phyloP scores from a whole-genome alignment of 345 rosid species.

The Murraya koenigii region DNA sequence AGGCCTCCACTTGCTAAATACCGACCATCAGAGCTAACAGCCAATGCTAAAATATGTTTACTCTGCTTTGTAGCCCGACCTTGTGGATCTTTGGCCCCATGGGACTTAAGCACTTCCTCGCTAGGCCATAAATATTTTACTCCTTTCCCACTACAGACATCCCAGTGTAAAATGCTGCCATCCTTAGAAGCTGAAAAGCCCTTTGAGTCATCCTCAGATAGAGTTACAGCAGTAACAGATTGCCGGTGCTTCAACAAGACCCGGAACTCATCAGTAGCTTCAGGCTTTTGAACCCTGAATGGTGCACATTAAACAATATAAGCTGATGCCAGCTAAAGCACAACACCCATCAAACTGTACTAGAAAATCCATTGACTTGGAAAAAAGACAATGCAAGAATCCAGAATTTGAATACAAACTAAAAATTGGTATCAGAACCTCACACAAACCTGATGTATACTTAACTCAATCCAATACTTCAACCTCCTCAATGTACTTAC shows the following conservation, averaged over 20 bases:
- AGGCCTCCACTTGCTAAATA: constrained; percentile 93
- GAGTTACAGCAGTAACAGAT: constrained; percentile 77
- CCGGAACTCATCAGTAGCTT: constrained; percentile 44
- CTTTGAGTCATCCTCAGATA: constrained; percentile 78
- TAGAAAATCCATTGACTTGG: not conserved
- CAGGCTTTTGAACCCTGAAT: constrained; percentile 72
- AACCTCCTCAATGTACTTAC: not conserved
- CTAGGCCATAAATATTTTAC: constrained; percentile 79
- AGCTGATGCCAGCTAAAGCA: constrained; percentile 6
- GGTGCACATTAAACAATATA: constrained; percentile 10
- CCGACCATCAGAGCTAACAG: constrained; percentile 88
- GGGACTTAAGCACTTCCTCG: constrained; percentile 59
- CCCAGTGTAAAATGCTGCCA: constrained; percentile 84
- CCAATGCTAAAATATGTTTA: constrained; percentile 71
- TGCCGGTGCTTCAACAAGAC: constrained; percentile 64
- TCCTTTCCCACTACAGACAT: constrained; percentile 63
- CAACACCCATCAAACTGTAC: not conserved
- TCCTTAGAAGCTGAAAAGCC: constrained; percentile 97
- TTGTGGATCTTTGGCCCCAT: constrained; percentile 73
- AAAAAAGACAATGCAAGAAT: not conserved
- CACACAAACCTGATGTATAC: not conserved
- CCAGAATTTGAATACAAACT: not conserved
- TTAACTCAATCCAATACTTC: not conserved
- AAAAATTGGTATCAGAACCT: not conserved
- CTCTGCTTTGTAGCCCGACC: constrained; percentile 71